Evolutionary conservation across 805 yeast species (phyloP), one percentile per base, ranked within the genome.

Genomic region (Tetrapisispora nanseiensis): DNA sequence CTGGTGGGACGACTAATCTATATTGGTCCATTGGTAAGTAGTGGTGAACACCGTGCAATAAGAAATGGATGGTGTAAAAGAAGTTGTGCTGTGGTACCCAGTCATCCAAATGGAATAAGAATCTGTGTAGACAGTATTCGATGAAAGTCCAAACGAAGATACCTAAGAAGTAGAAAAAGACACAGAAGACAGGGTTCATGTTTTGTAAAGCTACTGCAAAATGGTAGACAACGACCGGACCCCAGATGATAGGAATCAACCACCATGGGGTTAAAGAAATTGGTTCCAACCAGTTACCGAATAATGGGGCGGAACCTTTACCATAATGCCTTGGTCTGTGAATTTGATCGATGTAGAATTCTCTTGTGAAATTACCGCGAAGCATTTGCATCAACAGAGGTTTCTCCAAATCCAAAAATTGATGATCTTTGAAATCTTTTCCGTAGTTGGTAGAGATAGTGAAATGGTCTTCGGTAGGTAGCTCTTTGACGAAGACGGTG

Each of bases 311-410:
- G 3, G 96, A 86, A 10, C 96, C 97, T 60, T 87, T 80, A 50
- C 97, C 97, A 60, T 89, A 92, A 64, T 92, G 98, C 61, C 98
- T 80, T 41, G 98, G 98, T 65, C 97, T 79, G 64, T 92, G 98
- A 33, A 92, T 92, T 66, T 92, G 97, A 60, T 87, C 95, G 57
- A 92, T 71, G 63, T 92, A 92, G 57, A 92, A 90, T 33, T 86
- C 94, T 60, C 85, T 90, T 33, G 83, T 59, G 71, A 87, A 92
- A 28, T 74, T 72, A 33, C 87, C 78, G 46, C 75, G 70, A 43
- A 86, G 65, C 36, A 92, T 85, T 68, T 92, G 98, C 63, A 76
- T 57, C 33, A 92, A 66, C 52, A 92, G 69, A 1, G 98, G 95
- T 60, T 76, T 78, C 52, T 73, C 78, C 56, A 92, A 74, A 62